Evolutionary conservation across 108 stramenopile genomes (phyloP), one percentile per base, ranked within the genome.

Genomic region (Cyclotella sp.): DNA sequence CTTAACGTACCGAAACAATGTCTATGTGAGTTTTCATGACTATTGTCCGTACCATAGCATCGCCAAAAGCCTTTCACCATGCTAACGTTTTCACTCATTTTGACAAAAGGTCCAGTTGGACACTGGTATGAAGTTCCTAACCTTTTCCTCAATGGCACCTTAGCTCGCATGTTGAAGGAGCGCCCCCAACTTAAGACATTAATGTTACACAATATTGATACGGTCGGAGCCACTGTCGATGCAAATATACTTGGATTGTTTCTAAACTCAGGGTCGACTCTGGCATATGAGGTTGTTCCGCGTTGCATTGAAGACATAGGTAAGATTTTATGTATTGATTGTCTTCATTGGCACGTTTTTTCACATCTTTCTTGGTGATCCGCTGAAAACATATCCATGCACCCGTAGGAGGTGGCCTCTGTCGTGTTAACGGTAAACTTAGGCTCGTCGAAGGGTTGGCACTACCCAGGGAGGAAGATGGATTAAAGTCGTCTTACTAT

Each of bases 141-240:
- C 44, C 71, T 89, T 15, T 54, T 89, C 14, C 63, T 85, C 51
- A 89, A 85, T 62, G 86, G 88, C 18, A 89, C 88, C 14, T 66
- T 89, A 41, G 62, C 70, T 0, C 66, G 58, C 42, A 77, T 89
- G 75, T 46, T 89, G n/a, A 27, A 53, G 51, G 77, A 85, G 24
- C 84, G 86, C 10, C 88, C 88, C 9, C 88, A 86, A 64, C 57
- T 89, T 15, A 73, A 85, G 41, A 86, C 84, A 34, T 76, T 89
- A 49, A 89, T 89, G 88, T 57, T 89, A 24, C 88, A 89, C 61
- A 89, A 89, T 54, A 89, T 89, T 34, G 88, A 89, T 63, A 89
- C 88, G 0, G 78, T 89, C 28, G 88, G 88, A 14, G 85, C 86
- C 16, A 77, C 82, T 41, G 84, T 86, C 13, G 88, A 89, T 77